A percentile compares a stretch with the other conserved stretches of the same genome.
Conservation (phyloP, 1,284 basidiomycete species). For the Fomitopsis palustris region DNA sequence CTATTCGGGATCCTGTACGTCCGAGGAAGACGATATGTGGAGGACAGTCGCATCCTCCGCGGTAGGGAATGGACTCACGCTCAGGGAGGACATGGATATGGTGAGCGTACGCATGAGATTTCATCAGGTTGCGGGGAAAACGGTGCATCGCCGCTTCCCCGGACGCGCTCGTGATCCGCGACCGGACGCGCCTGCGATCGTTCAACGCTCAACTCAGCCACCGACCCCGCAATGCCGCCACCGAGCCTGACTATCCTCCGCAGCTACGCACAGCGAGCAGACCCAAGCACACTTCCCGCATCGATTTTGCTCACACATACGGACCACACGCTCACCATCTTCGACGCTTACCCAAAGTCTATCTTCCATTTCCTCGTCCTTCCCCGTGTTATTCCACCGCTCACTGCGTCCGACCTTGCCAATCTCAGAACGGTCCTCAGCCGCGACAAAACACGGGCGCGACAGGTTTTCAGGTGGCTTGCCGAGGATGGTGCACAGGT, state of each 20-base stretch:
- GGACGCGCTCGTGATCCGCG: background rate
- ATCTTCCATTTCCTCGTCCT: conserved; percentile 82
- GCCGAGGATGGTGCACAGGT: conserved; percentile 53
- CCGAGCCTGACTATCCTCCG: conserved; percentile 49
- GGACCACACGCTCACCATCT: conserved; percentile 66
- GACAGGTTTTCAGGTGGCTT: conserved; percentile 53
- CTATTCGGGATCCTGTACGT: background rate
- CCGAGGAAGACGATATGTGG: background rate
- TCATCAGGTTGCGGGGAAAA: background rate
- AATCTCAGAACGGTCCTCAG: conserved; percentile 62
- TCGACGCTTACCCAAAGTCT: conserved; percentile 85
- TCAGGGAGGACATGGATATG: background rate
- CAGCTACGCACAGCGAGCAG: conserved; percentile 24
- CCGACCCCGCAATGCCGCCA: conserved; percentile 9
- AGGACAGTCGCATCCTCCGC: background rate
- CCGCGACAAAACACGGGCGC: conserved; percentile 48
- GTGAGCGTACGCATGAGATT: background rate
- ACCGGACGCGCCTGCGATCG: background rate
- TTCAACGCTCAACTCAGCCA: background rate
- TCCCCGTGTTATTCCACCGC: conserved; percentile 44
- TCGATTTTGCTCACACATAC: conserved; percentile 64
- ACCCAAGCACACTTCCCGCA: conserved; percentile 52
- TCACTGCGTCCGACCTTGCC: conserved; percentile 42
- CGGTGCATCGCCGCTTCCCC: too few relatives aligned
- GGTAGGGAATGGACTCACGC: background rate